These are phyloP conservation scores for Coemansia sp. DNA, from an alignment of 192 early-diverging fungal genomes.

Conservation along the genomic window DNA sequence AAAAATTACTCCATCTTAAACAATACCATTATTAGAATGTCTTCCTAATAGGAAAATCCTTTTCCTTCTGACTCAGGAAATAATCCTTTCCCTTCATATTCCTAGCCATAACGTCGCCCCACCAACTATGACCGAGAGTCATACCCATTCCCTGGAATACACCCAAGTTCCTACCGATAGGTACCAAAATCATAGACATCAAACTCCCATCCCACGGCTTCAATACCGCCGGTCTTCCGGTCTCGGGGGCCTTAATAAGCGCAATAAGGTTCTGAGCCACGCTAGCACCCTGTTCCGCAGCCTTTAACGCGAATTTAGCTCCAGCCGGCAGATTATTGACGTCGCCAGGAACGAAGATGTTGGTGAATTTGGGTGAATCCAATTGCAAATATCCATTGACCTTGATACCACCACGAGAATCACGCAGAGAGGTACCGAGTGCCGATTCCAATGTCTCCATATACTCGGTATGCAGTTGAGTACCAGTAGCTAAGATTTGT, in stretches of 20 bases:
- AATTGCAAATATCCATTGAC: conserved; percentile 57
- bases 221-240: not conserved
- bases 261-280: conserved; percentile 33
- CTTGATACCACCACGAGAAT: conserved; percentile 41
- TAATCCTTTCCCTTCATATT: conserved; percentile 47
- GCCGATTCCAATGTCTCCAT: conserved; percentile 41
- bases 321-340: conserved; percentile 42
- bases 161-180: conserved; percentile 39
- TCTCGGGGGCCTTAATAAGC: conserved; percentile 15
- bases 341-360: conserved; percentile 60
- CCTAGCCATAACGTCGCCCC: conserved; percentile 25
- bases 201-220: conserved; percentile 25
- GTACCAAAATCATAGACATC: conserved; percentile 30
- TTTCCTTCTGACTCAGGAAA: conserved; percentile 12
- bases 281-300: conserved; percentile 15
- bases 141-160: conserved; percentile 40
- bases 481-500: conserved; percentile 55
- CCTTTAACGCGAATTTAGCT: conserved; percentile 32
- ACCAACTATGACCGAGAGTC: conserved; percentile 34
- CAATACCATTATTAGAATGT: too few relatives aligned
- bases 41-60: conserved; percentile 10
- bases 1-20: not conserved
- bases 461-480: conserved; percentile 47
- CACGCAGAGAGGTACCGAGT: conserved; percentile 23
- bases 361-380: conserved; percentile 11